A percentile compares a stretch with the other conserved stretches of the same genome.
phyloP scores from a whole-genome alignment of 371 early-diverging fungal species.

The Smittium mucronatum region DNA sequence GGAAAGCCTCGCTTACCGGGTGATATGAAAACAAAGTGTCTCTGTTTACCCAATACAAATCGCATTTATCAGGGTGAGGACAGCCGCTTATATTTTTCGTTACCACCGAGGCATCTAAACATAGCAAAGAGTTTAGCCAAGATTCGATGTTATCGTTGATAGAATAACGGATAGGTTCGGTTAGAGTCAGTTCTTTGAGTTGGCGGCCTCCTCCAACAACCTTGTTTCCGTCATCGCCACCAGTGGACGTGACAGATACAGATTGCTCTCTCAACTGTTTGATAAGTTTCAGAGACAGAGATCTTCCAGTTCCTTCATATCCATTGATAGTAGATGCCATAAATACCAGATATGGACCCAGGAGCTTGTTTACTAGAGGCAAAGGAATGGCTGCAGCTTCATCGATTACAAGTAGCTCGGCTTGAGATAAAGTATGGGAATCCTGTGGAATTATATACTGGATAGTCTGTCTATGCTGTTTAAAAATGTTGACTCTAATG shows the following conservation, averaged over 20 bases:
- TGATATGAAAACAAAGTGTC: slow-evolving; percentile 93
- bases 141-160: slow-evolving; percentile 87
- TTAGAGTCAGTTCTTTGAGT: slow-evolving; percentile 79
- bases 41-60: slow-evolving; percentile 90
- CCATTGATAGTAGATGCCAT: slow-evolving; percentile 99
- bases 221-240: slow-evolving; percentile 7
- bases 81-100: slow-evolving; percentile 69
- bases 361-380: slow-evolving; percentile 75
- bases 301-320: slow-evolving; percentile 99
- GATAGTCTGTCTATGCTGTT: slow-evolving; percentile 95
- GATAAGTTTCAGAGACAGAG: slow-evolving; percentile 89
- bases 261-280: slow-evolving; percentile 86
- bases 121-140: slow-evolving; percentile 92
- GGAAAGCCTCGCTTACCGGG: slow-evolving; percentile 87
- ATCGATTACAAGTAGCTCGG: slow-evolving; percentile 96
- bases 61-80: slow-evolving; percentile 89
- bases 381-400: slow-evolving; percentile 99
- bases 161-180: slow-evolving; percentile 93
- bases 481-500: slow-evolving; percentile 88
- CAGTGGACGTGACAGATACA: slow-evolving; percentile 32
- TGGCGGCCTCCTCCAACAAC: slow-evolving; percentile 50
- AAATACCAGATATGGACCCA: slow-evolving; percentile 92
- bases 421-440: slow-evolving; percentile 80
- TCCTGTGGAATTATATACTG: slow-evolving; percentile 96
- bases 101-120: slow-evolving; percentile 74